Conservation (phyloP, 169 alveolate genomes). For the Cryptosporidium meleagridis region DNA sequence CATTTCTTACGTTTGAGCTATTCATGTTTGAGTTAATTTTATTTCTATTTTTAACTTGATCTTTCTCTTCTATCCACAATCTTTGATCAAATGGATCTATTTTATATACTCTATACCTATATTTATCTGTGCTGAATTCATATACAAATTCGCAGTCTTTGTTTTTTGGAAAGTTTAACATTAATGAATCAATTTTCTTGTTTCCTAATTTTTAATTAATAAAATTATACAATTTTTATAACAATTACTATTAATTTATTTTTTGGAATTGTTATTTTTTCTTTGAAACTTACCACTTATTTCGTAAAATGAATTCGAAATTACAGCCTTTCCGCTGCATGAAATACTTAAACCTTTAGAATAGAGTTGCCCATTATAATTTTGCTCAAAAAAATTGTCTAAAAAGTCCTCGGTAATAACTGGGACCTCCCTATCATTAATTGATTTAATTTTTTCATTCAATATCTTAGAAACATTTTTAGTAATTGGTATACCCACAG, state of each 20-base stretch:
- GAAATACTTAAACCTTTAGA: slow-evolving; percentile 13
- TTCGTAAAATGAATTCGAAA: slow-evolving; percentile 57
- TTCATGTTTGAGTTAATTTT: neutral
- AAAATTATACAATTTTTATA: neutral
- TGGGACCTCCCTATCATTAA: slow-evolving; percentile 18
- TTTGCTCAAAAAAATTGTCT: neutral
- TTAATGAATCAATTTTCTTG: slow-evolving; percentile 43
- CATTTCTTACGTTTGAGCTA: neutral
- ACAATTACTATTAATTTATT: no score
- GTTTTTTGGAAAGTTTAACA: neutral
- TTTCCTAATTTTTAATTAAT: neutral
- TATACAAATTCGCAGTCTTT: slow-evolving; percentile 12
- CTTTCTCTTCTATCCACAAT: slow-evolving; percentile 20
- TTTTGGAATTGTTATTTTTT: no score
- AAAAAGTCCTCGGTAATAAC: slow-evolving; percentile 20
- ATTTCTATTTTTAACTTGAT: neutral
- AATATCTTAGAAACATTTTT: slow-evolving; percentile 10
- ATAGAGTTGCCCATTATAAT: neutral
- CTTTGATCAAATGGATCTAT: slow-evolving; percentile 61
- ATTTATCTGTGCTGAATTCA: slow-evolving; percentile 46
- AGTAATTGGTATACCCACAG: slow-evolving; percentile 44
- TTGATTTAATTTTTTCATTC: slow-evolving; percentile 26
- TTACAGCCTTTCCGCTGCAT: slow-evolving; percentile 34
- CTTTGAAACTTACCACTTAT: slow-evolving; percentile 53
- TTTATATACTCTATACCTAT: slow-evolving; percentile 41